Evolutionary conservation across 805 yeast genomes (phyloP).

Genomic region (Brettanomyces naardenensis): DNA sequence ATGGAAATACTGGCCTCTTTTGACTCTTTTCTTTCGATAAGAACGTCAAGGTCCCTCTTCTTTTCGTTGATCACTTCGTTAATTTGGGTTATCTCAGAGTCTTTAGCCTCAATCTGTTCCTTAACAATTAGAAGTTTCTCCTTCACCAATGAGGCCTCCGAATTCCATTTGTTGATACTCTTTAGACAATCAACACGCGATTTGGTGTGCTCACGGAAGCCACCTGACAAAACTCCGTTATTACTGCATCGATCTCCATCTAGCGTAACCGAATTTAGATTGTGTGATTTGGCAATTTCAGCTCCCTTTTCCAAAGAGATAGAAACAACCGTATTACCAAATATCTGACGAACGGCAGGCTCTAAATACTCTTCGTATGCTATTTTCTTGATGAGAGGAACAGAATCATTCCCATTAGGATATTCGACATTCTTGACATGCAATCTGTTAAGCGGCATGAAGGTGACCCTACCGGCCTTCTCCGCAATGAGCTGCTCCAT

Average conservation of each 20-base stretch:
- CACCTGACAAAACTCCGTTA: slow-evolving; percentile 83
- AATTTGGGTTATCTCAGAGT: slow-evolving; percentile 41
- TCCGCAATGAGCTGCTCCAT: slow-evolving; percentile 69
- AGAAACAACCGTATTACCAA: slow-evolving; percentile 76
- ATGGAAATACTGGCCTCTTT: slow-evolving; percentile 34
- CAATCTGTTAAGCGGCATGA: slow-evolving; percentile 80
- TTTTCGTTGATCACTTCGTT: slow-evolving; percentile 35
- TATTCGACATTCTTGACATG: slow-evolving; percentile 33
- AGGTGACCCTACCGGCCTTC: slow-evolving; percentile 79
- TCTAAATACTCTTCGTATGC: slow-evolving; percentile 49
- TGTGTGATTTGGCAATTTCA: slow-evolving; percentile 51
- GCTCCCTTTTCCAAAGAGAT: slow-evolving; percentile 60
- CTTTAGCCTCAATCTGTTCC: slow-evolving; percentile 33
- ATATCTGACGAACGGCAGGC: slow-evolving; percentile 69
- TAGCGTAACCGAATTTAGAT: slow-evolving; percentile 72
- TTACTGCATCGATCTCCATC: slow-evolving; percentile 89
- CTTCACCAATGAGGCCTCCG: slow-evolving; percentile 35
- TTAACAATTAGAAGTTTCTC: slow-evolving; percentile 32
- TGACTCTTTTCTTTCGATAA: slow-evolving; percentile 35
- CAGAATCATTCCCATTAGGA: slow-evolving; percentile 60
- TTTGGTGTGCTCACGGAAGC: slow-evolving; percentile 61
- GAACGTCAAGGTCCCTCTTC: slow-evolving; percentile 34
- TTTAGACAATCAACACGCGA: slow-evolving; percentile 69
- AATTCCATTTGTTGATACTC: slow-evolving; percentile 42
- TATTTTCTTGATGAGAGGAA: slow-evolving; percentile 73